A percentile compares a stretch with the other conserved stretches of the same genome.
Evolutionary conservation across 768 basidiomycete species (phyloP).

Genomic region (Hericium alpestre): DNA sequence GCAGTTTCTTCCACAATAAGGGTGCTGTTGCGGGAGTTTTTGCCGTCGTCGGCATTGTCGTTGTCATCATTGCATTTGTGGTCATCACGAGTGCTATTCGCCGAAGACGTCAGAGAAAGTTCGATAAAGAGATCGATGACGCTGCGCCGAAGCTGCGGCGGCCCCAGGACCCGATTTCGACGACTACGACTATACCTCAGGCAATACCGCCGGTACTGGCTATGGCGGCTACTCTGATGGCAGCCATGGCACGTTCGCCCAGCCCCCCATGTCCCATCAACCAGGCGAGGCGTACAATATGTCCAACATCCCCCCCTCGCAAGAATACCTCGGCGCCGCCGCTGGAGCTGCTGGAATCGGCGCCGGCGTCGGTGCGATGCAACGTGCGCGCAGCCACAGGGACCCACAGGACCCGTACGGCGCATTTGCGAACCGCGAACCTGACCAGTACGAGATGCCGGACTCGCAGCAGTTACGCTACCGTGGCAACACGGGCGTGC

Average conservation of each 20-base stretch:
- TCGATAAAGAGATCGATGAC: constrained; percentile 66
- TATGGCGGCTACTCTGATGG: constrained; percentile 35
- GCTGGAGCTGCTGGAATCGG: constrained; percentile 30
- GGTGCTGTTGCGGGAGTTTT: constrained; percentile 67
- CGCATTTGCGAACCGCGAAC: constrained; percentile 25
- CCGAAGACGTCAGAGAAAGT: constrained; percentile 49
- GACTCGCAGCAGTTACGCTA: constrained; percentile 5
- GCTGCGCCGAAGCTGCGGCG: constrained; percentile 53
- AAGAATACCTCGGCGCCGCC: constrained; percentile 20
- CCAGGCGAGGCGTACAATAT: constrained; percentile 37
- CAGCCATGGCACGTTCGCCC: constrained; percentile 47
- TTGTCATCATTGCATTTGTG: constrained; percentile 38
- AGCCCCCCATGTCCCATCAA: constrained; percentile 22
- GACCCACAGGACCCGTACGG: constrained; percentile 26
- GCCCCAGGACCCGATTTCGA: constrained; percentile 39
- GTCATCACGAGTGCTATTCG: constrained; percentile 46
- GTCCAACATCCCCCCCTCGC: constrained; percentile 31
- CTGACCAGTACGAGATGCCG: constrained; percentile 16
- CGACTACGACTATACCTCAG: constrained; percentile 31
- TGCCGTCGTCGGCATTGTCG: constrained; percentile 57
- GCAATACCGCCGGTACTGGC: constrained; percentile 18
- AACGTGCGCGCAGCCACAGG: constrained; percentile 21
- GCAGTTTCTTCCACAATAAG: constrained; percentile 62
- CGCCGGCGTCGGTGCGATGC: constrained; percentile 19
- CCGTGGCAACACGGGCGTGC: neutral